Percentiles rank a stretch among this genome's conserved stretches.
Evolutionary conservation across 139 green algal species (phyloP).

Genomic region (Tetraselmis striata): DNA sequence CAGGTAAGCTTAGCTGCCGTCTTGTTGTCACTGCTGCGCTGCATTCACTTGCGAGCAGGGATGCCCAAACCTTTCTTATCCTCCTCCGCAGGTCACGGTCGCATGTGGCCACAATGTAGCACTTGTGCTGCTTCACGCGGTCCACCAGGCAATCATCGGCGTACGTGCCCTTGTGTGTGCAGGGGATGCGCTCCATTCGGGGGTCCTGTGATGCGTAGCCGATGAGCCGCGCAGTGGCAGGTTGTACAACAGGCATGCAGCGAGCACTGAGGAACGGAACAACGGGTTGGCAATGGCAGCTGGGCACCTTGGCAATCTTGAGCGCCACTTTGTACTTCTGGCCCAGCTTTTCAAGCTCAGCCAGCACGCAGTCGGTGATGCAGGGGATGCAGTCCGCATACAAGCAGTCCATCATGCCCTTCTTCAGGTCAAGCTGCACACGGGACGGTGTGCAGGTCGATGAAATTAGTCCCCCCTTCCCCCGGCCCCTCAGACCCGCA

Average conservation of each 20-base stretch:
- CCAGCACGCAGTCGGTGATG: conserved; percentile 97
- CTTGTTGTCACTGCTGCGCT: not conserved
- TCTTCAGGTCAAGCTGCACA: conserved; percentile 79
- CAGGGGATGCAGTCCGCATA: conserved; percentile 97
- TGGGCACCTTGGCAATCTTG: conserved; percentile 81
- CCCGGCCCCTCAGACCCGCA: too few species aligned
- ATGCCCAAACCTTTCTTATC: conserved; percentile 87
- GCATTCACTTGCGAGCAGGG: conserved; percentile 13
- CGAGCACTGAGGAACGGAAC: too few species aligned
- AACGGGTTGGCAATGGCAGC: not conserved
- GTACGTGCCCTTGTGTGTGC: conserved; percentile 94
- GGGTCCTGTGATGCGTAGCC: conserved; percentile 62
- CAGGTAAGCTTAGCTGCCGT: not conserved
- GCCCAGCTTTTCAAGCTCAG: conserved; percentile 98
- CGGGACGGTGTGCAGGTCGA: too few species aligned
- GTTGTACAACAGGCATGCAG: not conserved
- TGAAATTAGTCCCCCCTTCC: too few species aligned
- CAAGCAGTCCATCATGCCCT: conserved; percentile 98
- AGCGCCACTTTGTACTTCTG: conserved; percentile 97
- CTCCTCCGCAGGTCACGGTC: conserved; percentile 88
- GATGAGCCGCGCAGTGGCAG: not conserved
- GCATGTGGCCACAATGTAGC: conserved; percentile 99
- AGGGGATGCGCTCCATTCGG: conserved; percentile 84
- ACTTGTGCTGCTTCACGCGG: conserved; percentile 88
- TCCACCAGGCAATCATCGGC: conserved; percentile 97